Evolutionary conservation across 805 yeast species (phyloP).

Genomic region (Ogataea glucozyma): DNA sequence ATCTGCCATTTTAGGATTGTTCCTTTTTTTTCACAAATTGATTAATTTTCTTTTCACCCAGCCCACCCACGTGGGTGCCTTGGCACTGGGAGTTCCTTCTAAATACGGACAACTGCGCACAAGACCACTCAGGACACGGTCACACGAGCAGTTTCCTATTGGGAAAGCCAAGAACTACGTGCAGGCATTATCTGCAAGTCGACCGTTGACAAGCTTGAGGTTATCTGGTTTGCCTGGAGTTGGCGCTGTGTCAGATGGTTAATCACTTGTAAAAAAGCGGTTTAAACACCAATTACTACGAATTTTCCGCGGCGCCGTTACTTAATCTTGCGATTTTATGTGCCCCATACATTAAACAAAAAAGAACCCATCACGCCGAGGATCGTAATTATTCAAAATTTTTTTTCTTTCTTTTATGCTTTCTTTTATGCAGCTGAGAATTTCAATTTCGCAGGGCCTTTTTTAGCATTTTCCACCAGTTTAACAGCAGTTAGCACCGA

Average conservation of each 20-base stretch:
- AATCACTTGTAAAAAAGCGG: too few species aligned
- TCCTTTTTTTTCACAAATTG: background rate
- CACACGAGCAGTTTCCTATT: conserved; percentile 16
- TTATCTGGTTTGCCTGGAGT: too few species aligned
- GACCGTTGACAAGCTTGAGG: too few species aligned
- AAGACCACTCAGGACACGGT: conserved; percentile 3
- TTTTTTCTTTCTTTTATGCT: too few species aligned
- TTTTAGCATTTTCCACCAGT: too few species aligned
- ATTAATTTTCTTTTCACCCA: background rate
- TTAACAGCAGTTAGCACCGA: too few species aligned
- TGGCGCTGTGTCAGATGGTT: too few species aligned
- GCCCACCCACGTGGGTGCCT: conserved; percentile 5
- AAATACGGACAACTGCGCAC: background rate
- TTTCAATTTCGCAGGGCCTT: conserved; percentile 1
- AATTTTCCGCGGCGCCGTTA: too few species aligned
- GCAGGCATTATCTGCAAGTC: too few species aligned
- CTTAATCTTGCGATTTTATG: background rate
- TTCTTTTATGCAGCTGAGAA: conserved; percentile 1
- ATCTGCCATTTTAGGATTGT: background rate
- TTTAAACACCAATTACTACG: too few species aligned
- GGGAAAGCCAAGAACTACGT: conserved; percentile 1
- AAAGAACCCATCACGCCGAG: background rate
- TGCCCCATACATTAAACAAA: conserved; percentile 1
- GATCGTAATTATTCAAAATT: background rate
- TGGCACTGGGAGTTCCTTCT: conserved; percentile 3